Base-by-base conservation (phyloP, 768 basidiomycete species). In the Termitomyces sp. region DNA sequence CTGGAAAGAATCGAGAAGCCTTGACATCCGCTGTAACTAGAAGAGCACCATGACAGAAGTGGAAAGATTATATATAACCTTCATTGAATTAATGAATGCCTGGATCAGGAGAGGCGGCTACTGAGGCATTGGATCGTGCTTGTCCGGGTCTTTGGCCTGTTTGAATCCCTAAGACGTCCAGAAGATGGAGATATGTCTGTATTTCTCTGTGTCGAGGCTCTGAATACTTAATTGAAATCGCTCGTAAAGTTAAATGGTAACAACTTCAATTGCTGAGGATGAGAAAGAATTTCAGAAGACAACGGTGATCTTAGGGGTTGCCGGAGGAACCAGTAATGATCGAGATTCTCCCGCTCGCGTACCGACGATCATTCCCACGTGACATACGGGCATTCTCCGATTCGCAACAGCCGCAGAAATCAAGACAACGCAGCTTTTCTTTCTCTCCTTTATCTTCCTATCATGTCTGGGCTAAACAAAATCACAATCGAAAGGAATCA, bases 401-500 rank as follows among this genome's bases (percentile, higher is more conserved):
- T 12, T 15, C 10, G 19, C 40, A 42, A 35, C 56, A 6, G 38
- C 43, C 33, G 33, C 33, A 15, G 37, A 38, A 35, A 38, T 38
- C 37, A 38, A 31, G 33, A 44, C 55, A 52, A 41, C 33, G 21
- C 57, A 43, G 43, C 41, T 38, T 37, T 43, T n/a, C 30, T 43
- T 37, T 49, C 17, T 49, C 14, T 50, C 46, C 50, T 37, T 53
- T 17, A 33, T 35, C 21, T 19, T 42, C 28, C 53, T 41, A 50
- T 55, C 56, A 75, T 75, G 71, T 72, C 73, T 14, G 65, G 64
- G 12, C 60, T 78, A 40, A 82, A 77, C 71, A 90, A 83, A 68
- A 78, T 88, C 8, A 71, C 82, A 17, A 72, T 76, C 6, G 87
- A 91, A 60, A 74, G 87, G 54, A 88, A 83, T 62, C 85, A 85